Percentiles rank a stretch among this genome's conserved stretches.
phyloP scores from a whole-genome alignment of 2,329 filamentous ascomycete species.

The Rugonectria rugulosa region DNA sequence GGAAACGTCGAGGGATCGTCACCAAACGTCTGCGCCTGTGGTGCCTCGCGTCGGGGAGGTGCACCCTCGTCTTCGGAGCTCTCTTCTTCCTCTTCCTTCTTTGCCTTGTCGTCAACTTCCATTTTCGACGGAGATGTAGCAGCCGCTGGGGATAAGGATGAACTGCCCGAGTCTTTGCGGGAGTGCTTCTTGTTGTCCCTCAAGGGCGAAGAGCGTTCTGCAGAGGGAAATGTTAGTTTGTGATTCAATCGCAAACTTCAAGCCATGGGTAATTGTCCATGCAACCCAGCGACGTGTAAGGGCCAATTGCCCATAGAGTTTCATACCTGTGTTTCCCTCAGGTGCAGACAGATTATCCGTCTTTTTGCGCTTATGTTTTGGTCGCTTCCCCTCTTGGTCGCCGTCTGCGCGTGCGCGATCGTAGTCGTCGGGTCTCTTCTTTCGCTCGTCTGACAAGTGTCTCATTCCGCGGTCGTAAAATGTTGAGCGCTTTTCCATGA shows the following conservation, averaged over 20 bases:
- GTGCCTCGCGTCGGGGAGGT: slow-evolving; percentile 69
- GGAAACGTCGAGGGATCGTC: slow-evolving; percentile 90
- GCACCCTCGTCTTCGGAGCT: slow-evolving; percentile 67
- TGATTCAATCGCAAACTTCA: background rate
- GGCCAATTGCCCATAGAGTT: too few relatives aligned
- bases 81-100: slow-evolving; percentile 51
- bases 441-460: slow-evolving; percentile 70
- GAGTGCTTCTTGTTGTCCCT: slow-evolving; percentile 61
- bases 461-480: slow-evolving; percentile 79
- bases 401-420: slow-evolving; percentile 56
- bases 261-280: background rate
- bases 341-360: slow-evolving; percentile 67
- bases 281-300: background rate
- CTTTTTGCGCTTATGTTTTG: slow-evolving; percentile 82
- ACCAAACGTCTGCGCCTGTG: slow-evolving; percentile 88
- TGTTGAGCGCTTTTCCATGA: slow-evolving; percentile 71
- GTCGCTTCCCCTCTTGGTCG: slow-evolving; percentile 62
- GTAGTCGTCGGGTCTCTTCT: slow-evolving; percentile 65
- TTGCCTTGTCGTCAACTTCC: slow-evolving; percentile 64
- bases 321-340: slow-evolving; percentile 43
- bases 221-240: background rate
- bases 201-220: slow-evolving; percentile 63
- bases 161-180: slow-evolving; percentile 64
- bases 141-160: slow-evolving; percentile 65
- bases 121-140: slow-evolving; percentile 61